Evolutionary conservation across 2,329 filamentous ascomycete species (phyloP).

Genomic region (Clonostachys solani): DNA sequence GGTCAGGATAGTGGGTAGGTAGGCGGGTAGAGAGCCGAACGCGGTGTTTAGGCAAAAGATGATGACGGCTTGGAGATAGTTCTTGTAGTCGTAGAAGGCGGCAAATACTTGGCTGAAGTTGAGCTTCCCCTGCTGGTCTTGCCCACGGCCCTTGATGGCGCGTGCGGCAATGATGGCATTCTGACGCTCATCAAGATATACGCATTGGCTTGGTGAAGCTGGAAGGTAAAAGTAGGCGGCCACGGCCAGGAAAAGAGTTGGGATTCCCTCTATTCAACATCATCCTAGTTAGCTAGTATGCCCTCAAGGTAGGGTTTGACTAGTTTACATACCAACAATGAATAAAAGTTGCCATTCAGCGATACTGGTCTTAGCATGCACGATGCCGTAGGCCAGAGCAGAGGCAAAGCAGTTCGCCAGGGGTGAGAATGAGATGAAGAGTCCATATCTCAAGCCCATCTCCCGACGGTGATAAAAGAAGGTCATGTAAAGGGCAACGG

Average conservation of each 20-base stretch:
- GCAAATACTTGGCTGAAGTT: slow-evolving; percentile 39
- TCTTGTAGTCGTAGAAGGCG: slow-evolving; percentile 41
- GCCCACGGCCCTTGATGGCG: slow-evolving; percentile 37
- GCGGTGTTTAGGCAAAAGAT: slow-evolving; percentile 24
- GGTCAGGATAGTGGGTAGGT: too few relatives aligned
- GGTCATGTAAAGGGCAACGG: slow-evolving; percentile 35
- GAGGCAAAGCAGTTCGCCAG: too few relatives aligned
- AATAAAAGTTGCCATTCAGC: too few relatives aligned
- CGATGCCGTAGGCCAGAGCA: too few relatives aligned
- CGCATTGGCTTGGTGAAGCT: slow-evolving; percentile 44
- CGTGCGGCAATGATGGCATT: slow-evolving; percentile 50
- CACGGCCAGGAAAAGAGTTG: slow-evolving; percentile 22
- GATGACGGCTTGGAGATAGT: slow-evolving; percentile 40
- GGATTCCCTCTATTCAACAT: too few relatives aligned
- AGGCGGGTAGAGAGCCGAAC: too few relatives aligned
- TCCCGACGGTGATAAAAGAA: slow-evolving; percentile 50
- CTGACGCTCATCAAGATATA: slow-evolving; percentile 53
- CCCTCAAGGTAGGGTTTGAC: too few relatives aligned
- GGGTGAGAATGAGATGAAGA: too few relatives aligned
- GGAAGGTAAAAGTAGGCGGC: slow-evolving; percentile 49
- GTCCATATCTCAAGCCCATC: slow-evolving; percentile 52
- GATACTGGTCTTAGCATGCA: too few relatives aligned
- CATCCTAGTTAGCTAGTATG: too few relatives aligned
- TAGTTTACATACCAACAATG: too few relatives aligned
- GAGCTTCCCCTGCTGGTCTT: slow-evolving; percentile 39